Percentiles rank a stretch among this genome's conserved stretches.
Conservation (phyloP, 495 filamentous ascomycete genomes). For the Penicillium coffeae region DNA sequence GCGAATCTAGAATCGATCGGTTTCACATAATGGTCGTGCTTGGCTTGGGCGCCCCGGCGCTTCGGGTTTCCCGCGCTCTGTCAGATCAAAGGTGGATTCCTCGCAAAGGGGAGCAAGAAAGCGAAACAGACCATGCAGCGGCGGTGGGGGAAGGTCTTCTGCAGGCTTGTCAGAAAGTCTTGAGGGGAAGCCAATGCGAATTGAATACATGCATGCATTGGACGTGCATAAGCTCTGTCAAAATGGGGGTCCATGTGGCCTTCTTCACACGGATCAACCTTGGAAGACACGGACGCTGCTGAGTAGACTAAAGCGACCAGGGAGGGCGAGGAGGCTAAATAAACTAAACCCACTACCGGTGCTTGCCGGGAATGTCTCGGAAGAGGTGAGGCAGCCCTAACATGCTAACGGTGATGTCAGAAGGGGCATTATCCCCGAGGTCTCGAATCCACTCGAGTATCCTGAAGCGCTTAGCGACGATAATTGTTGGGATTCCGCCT, state of each 20-base stretch:
- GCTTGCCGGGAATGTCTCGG: background rate
- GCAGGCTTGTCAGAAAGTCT: background rate
- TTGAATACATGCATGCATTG: too few relatives aligned
- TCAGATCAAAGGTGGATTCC: too few relatives aligned
- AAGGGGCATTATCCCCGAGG: background rate
- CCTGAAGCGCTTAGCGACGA: background rate
- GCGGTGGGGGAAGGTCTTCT: background rate
- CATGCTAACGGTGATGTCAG: background rate
- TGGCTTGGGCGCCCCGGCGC: background rate
- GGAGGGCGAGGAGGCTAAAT: too few relatives aligned
- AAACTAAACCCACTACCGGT: background rate
- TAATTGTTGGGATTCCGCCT: background rate
- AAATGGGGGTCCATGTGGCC: background rate
- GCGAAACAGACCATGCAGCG: too few relatives aligned
- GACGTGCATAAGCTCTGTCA: too few relatives aligned
- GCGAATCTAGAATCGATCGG: background rate
- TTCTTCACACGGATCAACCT: too few relatives aligned
- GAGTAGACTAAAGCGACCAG: too few relatives aligned
- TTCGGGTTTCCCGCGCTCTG: too few relatives aligned
- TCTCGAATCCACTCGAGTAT: background rate
- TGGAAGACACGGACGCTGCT: too few relatives aligned
- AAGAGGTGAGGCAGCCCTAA: background rate
- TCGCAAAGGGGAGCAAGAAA: too few relatives aligned
- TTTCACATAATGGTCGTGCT: background rate
- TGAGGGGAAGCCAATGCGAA: too few relatives aligned